phyloP scores from a whole-genome alignment of 306 rosid species.

The Cotoneaster glaucophyllus region DNA sequence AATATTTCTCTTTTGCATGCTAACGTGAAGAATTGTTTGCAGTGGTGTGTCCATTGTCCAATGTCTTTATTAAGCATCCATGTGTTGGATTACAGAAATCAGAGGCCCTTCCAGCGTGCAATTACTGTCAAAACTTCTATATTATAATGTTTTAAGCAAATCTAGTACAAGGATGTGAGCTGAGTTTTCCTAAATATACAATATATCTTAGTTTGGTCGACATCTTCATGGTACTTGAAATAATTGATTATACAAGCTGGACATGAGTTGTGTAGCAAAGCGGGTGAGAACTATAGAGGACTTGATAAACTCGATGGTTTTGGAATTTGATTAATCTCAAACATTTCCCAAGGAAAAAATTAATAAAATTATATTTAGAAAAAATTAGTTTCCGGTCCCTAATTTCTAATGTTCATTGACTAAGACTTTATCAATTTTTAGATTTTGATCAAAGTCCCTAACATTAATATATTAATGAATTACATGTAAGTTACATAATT shows the following conservation, averaged over 20 bases:
- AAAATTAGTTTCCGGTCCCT: too few species aligned
- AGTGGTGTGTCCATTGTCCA: not conserved
- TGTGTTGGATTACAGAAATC: conserved; percentile 8
- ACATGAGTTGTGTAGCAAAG: not conserved
- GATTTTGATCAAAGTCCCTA: too few species aligned
- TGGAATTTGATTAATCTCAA: not conserved
- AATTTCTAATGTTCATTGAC: too few species aligned
- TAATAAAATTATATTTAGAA: not conserved
- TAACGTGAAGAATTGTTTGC: not conserved
- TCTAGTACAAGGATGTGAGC: conserved; percentile 10
- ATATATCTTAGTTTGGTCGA: not conserved
- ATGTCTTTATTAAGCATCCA: not conserved
- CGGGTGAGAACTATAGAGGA: not conserved
- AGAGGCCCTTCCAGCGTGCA: conserved; percentile 1
- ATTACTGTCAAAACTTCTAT: conserved; percentile 1
- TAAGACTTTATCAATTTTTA: too few species aligned
- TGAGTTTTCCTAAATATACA: not conserved
- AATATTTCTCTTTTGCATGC: not conserved
- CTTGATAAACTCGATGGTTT: not conserved
- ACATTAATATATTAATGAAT: too few species aligned
- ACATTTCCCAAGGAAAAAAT: not conserved
- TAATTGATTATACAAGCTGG: not conserved
- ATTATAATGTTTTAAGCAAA: conserved; percentile 5
- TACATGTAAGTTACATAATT: too few species aligned
- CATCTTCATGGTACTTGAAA: not conserved